Evolutionary conservation across 2,329 filamentous ascomycete genomes (phyloP), one percentile per base, ranked within the genome.

Genomic region (Sphaerulina musiva): DNA sequence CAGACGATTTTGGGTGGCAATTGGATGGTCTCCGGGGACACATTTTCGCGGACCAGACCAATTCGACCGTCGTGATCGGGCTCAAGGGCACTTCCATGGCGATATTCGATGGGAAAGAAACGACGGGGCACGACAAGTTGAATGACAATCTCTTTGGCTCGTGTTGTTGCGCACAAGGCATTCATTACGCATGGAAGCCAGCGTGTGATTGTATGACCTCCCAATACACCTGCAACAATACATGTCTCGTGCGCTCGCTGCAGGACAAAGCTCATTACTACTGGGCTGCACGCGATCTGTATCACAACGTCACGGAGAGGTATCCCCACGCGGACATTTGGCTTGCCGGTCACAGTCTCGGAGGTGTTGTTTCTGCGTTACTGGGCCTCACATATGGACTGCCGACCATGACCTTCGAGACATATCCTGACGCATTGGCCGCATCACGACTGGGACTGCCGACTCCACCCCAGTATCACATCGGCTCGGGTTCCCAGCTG

Each of bases 101-200:
- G 10, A 84, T 97, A 3, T 97, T 96, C 68, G 92, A 97, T 69
- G 93, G 93, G 12, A 87, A 91, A 40, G 92, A 91, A 48, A 96
- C 93, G 1, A 96, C 92, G 0, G 95, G 90, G 20, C 95, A 95
- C 63, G 93, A 98, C 74, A 98, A 98, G 74, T 78, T 91, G 66
- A 98, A 97, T 69, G 93, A 97, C 72, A 98, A 98, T 68, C 78
- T 98, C 10, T 95, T 95, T 72, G 96, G 96, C 74, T 95, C 91
- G 67, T 98, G 93, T 73, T 98, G 93, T 72, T 98, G 93, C 72
- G 93, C 84, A 3, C 90, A 96, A 72, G 91, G 93, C 64, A 90
- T 90, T 0, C 89, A 90, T 60, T 90, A 85, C 74, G 82, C 90
- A 10, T 96, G 90, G 85, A 85, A 87, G 57, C 86, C 95, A 68